phyloP scores from a whole-genome alignment of 257 asterid genomes.

The Henckelia pumila region DNA sequence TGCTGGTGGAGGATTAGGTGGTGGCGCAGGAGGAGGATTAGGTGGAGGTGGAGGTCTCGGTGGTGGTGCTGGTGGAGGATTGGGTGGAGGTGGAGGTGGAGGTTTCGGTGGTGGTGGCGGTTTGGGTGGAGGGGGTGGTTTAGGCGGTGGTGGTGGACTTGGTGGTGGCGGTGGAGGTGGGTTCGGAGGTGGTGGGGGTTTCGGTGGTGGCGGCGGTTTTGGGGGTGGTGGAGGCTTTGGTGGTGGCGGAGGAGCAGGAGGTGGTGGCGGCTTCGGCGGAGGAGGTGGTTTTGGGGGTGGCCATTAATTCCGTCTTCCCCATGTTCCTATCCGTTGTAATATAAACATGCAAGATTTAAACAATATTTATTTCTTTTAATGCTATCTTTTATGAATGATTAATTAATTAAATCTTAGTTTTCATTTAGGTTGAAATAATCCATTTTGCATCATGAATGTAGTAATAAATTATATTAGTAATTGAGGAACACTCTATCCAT shows the following conservation, averaged over 20 bases:
- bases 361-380: too few species aligned
- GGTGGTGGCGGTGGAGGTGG: neutral
- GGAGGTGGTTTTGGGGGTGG: conserved; percentile 25
- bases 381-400: too few species aligned
- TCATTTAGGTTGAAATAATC: too few species aligned
- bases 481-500: too few species aligned
- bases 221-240: conserved; percentile 27
- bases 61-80: conserved; percentile 24
- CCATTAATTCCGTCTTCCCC: conserved; percentile 4
- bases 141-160: neutral
- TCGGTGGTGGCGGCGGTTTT: conserved; percentile 32
- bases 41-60: conserved; percentile 27
- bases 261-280: conserved; percentile 23
- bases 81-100: neutral
- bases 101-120: neutral
- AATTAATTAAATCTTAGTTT: too few species aligned
- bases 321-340: neutral
- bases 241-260: conserved; percentile 14
- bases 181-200: conserved; percentile 30
- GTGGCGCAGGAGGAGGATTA: conserved; percentile 23
- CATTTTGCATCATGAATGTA: too few species aligned
- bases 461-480: too few species aligned
- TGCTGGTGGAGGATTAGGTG: conserved; percentile 30
- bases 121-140: neutral
- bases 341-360: neutral